Conservation (phyloP, 2,329 filamentous ascomycete species). For the Pseudogymnoascus sp. region DNA sequence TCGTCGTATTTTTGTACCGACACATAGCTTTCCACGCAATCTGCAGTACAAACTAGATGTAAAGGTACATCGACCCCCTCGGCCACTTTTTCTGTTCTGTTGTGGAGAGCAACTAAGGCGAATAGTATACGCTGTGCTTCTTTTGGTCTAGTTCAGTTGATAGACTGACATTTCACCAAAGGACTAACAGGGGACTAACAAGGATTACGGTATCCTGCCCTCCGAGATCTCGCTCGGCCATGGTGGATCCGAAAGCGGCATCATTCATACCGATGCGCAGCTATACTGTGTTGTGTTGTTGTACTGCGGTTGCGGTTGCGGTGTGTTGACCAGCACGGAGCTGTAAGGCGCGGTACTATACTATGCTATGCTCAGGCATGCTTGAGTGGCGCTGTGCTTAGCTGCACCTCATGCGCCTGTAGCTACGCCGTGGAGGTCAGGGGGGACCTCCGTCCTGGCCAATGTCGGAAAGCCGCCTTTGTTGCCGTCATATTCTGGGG, state of each 20-base stretch:
- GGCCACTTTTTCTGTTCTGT: slow-evolving; percentile 2
- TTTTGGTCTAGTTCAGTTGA: neutral
- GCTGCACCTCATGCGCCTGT: neutral
- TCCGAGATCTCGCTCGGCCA: slow-evolving; percentile 2
- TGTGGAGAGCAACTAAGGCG: slow-evolving; percentile 8
- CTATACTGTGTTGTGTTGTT: neutral
- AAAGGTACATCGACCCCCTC: neutral
- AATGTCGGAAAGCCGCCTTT: neutral
- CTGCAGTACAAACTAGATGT: neutral
- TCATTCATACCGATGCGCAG: neutral
- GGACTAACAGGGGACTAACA: neutral
- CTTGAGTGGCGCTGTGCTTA: neutral
- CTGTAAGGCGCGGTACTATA: neutral
- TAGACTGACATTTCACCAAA: neutral
- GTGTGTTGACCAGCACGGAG: neutral
- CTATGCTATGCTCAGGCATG: neutral
- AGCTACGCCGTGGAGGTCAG: neutral
- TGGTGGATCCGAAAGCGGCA: slow-evolving; percentile 8
- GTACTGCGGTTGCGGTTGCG: neutral
- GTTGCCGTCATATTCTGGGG: neutral
- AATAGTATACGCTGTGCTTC: neutral
- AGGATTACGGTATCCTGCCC: neutral
- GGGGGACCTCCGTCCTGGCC: neutral
- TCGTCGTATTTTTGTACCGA: neutral
- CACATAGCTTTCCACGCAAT: neutral